Evolutionary conservation across 2,329 filamentous ascomycete genomes (phyloP), one percentile per base, ranked within the genome.

Genomic region (Rhinocladiella similis): DNA sequence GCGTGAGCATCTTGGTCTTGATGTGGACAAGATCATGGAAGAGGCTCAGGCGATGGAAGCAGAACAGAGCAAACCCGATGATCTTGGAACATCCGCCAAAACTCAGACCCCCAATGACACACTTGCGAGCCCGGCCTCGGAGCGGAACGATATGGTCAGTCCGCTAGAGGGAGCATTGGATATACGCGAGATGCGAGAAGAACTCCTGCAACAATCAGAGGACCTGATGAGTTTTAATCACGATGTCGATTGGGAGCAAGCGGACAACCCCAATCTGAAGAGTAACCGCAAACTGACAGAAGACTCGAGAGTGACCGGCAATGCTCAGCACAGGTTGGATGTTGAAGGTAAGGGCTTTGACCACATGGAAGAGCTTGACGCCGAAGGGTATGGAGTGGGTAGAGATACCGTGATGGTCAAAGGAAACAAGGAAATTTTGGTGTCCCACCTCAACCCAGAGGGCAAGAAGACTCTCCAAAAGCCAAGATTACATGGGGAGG

Each of bases 1-100:
- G 94, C 84, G 93, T 61, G 94, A 99, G 73, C 94, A 99, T 75
- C 79, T 99, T 27, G 94, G 94, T n/a, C 78, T 97, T 38, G 92
- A 97, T 68, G 91, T 96, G 3, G 94, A 99, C 70, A 89, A 90
- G 67, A 87, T 97, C 57, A 84, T 90, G 68, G 90, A 94, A 68
- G 85, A 93, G 59, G 87, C 91, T 63, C 81, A 87, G 49, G 81
- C 84, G 63, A 83, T 83, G 25, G 87, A 91, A 65, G 72, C 84
- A 47, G 85, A 88, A 64, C 76, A 80, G 13, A 79, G 75, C 29
- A 78, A 80, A 53, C 29, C 51, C 16, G 47, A 53, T 13, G 35
- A 18, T 4, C 84, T 88, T 46, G 87, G 89, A 62, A 54, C 51
- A 36, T 54, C 58, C 20, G 20, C 47, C 65, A 60, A 38, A 63